phyloP scores from a whole-genome alignment of 768 basidiomycete genomes.

The Boletus edulis region DNA sequence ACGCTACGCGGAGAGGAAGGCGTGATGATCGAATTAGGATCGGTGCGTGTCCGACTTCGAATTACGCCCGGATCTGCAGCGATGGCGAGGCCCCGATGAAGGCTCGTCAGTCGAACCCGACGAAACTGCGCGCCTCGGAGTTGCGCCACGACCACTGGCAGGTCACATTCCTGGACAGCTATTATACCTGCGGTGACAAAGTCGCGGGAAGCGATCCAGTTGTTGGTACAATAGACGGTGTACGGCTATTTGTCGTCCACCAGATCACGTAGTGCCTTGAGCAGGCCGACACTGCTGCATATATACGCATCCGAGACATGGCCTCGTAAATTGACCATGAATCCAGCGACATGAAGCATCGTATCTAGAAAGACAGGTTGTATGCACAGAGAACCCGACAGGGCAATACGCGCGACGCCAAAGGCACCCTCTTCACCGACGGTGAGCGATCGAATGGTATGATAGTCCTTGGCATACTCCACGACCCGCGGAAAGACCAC shows the following conservation, averaged over 20 bases:
- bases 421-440: slow-evolving; percentile 47
- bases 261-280: slow-evolving; percentile 44
- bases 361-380: slow-evolving; percentile 66
- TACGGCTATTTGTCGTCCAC: slow-evolving; percentile 43
- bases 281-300: slow-evolving; percentile 51
- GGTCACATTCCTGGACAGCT: slow-evolving; percentile 41
- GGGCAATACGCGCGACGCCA: slow-evolving; percentile 48
- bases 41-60: slow-evolving; percentile 19
- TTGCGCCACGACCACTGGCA: slow-evolving; percentile 48
- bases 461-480: slow-evolving; percentile 57
- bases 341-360: slow-evolving; percentile 67
- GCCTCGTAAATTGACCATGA: slow-evolving; percentile 60
- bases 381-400: slow-evolving; percentile 41
- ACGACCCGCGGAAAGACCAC: slow-evolving; percentile 70
- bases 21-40: slow-evolving; percentile 28
- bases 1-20: slow-evolving; percentile 26
- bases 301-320: slow-evolving; percentile 55
- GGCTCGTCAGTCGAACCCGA: slow-evolving; percentile 46
- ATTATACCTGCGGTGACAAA: slow-evolving; percentile 51
- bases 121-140: slow-evolving; percentile 60
- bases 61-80: slow-evolving; percentile 23
- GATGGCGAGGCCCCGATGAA: slow-evolving; percentile 45
- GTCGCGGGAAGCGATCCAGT: slow-evolving; percentile 42
- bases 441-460: slow-evolving; percentile 52
- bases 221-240: slow-evolving; percentile 50